Percentiles rank a stretch among this genome's conserved stretches.
These are phyloP conservation scores for Tillandsia fasciculata DNA, from an alignment of 176 grass and related monocot species.

Conservation along the genomic window DNA sequence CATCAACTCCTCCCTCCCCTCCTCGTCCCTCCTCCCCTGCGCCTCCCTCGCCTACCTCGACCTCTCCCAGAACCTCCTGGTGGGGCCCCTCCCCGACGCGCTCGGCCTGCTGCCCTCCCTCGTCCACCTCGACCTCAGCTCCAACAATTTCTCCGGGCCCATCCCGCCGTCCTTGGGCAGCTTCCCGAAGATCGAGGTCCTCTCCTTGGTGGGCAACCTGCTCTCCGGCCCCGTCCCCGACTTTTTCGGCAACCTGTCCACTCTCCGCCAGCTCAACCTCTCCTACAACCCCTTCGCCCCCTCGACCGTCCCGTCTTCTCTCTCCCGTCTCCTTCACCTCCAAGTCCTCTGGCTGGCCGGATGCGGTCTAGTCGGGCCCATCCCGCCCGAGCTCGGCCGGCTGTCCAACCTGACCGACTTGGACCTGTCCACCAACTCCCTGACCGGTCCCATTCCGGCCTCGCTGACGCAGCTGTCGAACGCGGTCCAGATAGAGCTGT, in stretches of 20 bases:
- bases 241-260: conserved; percentile 38
- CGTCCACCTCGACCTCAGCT: conserved; percentile 32
- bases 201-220: conserved; percentile 57
- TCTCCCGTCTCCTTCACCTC: conserved; percentile 41
- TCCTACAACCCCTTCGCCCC: conserved; percentile 61
- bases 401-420: conserved; percentile 54
- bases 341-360: conserved; percentile 58
- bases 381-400: conserved; percentile 57
- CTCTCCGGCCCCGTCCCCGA: conserved; percentile 47
- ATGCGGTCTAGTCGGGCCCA: conserved; percentile 53
- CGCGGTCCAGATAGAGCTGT: conserved; percentile 64
- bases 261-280: conserved; percentile 71
- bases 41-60: conserved; percentile 36
- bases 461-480: conserved; percentile 27
- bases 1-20: conserved; percentile 48
- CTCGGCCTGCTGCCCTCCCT: conserved; percentile 49
- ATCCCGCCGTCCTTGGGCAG: conserved; percentile 53
- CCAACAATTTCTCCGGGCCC: conserved; percentile 69
- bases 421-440: conserved; percentile 60
- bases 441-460: conserved; percentile 43
- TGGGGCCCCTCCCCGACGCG: conserved; percentile 53
- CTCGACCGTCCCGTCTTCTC: conserved; percentile 24
- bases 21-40: conserved; percentile 13
- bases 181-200: conserved; percentile 40
- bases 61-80: conserved; percentile 48